phyloP scores from a whole-genome alignment of 1,139 yeast genomes.

The Pichia sp. region DNA sequence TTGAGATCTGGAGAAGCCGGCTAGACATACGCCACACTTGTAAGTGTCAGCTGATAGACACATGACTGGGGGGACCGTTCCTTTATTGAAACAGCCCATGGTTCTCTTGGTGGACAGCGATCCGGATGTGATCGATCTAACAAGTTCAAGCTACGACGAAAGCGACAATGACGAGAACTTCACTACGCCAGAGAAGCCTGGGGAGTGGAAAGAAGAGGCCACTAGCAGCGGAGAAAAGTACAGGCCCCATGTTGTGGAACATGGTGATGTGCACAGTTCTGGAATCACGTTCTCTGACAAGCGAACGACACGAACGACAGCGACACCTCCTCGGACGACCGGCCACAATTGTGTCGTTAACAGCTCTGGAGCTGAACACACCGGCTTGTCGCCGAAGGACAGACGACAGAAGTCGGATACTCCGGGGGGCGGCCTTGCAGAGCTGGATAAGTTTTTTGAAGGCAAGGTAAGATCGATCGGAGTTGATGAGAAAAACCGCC shows the following conservation, averaged over 20 bases:
- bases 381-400: background rate
- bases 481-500: slow-evolving; percentile 13
- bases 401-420: background rate
- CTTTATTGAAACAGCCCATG: background rate
- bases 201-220: background rate
- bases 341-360: too few relatives aligned
- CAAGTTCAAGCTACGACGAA: slow-evolving; percentile 6
- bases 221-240: background rate
- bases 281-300: background rate
- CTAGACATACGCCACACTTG: background rate
- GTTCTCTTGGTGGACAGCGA: slow-evolving; percentile 1
- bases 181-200: background rate
- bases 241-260: slow-evolving; percentile 6
- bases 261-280: background rate
- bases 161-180: background rate
- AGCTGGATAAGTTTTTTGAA: slow-evolving; percentile 15
- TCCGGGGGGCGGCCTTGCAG: background rate
- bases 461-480: slow-evolving; percentile 18
- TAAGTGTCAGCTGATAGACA: background rate
- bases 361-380: too few relatives aligned
- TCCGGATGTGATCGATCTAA: background rate
- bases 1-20: background rate
- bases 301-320: background rate
- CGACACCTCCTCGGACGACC: too few relatives aligned
- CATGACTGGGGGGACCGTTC: background rate